Conservation (phyloP, 2,329 filamentous ascomycete species). For the Cladosporium sp. region DNA sequence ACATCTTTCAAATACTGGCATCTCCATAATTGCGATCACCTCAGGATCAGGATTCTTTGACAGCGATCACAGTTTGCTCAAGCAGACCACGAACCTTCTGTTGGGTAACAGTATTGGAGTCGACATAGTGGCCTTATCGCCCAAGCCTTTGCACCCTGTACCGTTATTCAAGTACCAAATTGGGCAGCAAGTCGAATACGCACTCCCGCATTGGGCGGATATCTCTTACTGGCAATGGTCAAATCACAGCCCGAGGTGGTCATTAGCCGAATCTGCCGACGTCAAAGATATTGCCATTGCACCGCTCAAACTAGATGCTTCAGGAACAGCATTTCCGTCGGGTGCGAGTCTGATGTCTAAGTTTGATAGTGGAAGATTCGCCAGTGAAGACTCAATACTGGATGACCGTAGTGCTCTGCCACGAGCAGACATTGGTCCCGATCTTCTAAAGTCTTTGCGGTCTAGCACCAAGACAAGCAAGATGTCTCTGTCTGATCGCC, state of each 20-base stretch:
- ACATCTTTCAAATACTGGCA: constrained; percentile 85
- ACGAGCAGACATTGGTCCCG: neutral
- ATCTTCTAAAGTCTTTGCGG: neutral
- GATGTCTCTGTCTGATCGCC: neutral
- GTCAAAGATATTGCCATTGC: constrained; percentile 21
- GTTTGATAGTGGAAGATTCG: neutral
- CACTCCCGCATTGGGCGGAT: constrained; percentile 94
- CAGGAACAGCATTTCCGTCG: neutral
- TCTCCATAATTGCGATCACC: constrained; percentile 88
- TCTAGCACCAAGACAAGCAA: neutral
- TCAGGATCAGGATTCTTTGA: constrained; percentile 94
- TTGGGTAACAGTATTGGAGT: constrained; percentile 95
- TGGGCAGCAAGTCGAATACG: constrained; percentile 72
- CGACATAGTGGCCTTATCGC: constrained; percentile 91
- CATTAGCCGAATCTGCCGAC: constrained; percentile 20
- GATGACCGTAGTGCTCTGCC: no score
- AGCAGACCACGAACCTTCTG: constrained; percentile 85
- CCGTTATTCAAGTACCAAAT: constrained; percentile 79
- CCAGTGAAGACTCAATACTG: neutral
- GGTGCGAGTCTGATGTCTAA: constrained; percentile 4
- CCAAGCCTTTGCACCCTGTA: constrained; percentile 91
- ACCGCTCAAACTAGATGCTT: constrained; percentile 33
- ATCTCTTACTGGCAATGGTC: constrained; percentile 76
- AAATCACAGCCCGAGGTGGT: constrained; percentile 45
- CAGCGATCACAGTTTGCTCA: constrained; percentile 84